phyloP scores from a whole-genome alignment of 2,329 filamentous ascomycete species.

The Incumbomyces lentus region DNA sequence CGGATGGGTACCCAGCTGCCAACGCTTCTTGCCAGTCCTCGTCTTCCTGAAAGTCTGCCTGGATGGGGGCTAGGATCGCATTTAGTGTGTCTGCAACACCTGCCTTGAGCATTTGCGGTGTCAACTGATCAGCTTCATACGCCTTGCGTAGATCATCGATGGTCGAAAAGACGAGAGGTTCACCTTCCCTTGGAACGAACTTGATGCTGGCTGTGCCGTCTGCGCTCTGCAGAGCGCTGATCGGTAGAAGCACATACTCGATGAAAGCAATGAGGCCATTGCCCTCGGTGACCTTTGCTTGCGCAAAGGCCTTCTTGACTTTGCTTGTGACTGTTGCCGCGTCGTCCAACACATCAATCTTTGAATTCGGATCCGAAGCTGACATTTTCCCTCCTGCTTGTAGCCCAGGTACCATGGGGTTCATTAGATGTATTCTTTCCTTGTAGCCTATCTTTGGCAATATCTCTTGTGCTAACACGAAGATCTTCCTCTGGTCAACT shows the following conservation, averaged over 20 bases:
- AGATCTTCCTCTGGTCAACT: conserved; percentile 79
- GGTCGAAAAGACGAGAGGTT: conserved; percentile 68
- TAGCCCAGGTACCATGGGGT: conserved; percentile 82
- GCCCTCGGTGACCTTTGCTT: conserved; percentile 64
- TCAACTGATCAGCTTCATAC: conserved; percentile 70
- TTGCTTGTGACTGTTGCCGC: conserved; percentile 69
- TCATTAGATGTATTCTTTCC: conserved; percentile 64
- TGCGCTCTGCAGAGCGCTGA: conserved; percentile 48
- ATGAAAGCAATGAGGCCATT: conserved; percentile 83
- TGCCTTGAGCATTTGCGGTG: conserved; percentile 80
- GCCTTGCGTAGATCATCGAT: conserved; percentile 68
- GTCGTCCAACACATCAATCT: conserved; percentile 84
- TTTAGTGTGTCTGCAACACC: conserved; percentile 62
- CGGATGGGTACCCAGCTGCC: conserved; percentile 69
- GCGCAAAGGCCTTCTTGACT: conserved; percentile 72
- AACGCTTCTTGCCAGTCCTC: conserved; percentile 72
- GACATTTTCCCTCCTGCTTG: conserved; percentile 56
- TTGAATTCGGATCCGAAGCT: conserved; percentile 59
- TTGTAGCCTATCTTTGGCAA: conserved; percentile 78
- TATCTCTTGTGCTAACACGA: conserved; percentile 73
- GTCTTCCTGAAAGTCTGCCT: conserved; percentile 57
- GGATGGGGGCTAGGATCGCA: conserved; percentile 62
- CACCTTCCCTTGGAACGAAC: conserved; percentile 55
- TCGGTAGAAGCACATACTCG: conserved; percentile 76
- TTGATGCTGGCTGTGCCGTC: conserved; percentile 50